Evolutionary conservation across 1,139 yeast species (phyloP).

Genomic region (Magnusiomyces ingens): DNA sequence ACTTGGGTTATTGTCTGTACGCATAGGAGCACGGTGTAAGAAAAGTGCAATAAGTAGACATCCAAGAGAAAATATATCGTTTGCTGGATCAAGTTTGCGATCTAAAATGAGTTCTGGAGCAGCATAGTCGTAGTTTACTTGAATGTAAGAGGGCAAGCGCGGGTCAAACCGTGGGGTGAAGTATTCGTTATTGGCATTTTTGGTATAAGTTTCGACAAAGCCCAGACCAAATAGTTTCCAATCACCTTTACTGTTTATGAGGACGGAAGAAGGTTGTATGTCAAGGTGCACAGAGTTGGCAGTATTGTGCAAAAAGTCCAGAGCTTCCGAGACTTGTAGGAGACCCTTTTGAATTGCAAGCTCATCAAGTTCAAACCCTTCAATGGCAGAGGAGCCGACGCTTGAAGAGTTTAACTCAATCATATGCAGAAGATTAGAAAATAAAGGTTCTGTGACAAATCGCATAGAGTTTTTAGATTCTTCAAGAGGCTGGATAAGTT

Average conservation of each 20-base stretch:
- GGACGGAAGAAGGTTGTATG: conserved; percentile 68
- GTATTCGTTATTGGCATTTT: conserved; percentile 34
- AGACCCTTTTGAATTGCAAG: conserved; percentile 80
- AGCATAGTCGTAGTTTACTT: conserved; percentile 62
- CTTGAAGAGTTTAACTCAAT: conserved; percentile 26
- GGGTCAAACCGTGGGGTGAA: conserved; percentile 63
- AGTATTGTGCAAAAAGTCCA: conserved; percentile 73
- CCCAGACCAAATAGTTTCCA: conserved; percentile 86
- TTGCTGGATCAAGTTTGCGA: conserved; percentile 52
- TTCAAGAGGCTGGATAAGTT: conserved; percentile 80
- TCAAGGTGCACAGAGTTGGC: conserved; percentile 74
- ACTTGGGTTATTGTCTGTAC: conserved; percentile 31
- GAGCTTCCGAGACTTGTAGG: conserved; percentile 67
- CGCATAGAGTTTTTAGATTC: conserved; percentile 71
- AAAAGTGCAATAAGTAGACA: conserved; percentile 64
- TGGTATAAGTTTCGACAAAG: conserved; percentile 37
- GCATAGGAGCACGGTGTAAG: conserved; percentile 35
- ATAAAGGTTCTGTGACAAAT: conserved; percentile 80
- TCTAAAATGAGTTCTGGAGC: conserved; percentile 70
- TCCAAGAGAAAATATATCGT: conserved; percentile 81
- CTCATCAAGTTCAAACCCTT: conserved; percentile 46
- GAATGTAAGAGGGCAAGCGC: conserved; percentile 65
- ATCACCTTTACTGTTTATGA: conserved; percentile 79
- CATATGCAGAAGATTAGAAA: conserved; percentile 51
- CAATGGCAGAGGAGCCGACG: conserved; percentile 18